Evolutionary conservation across 129 eudicot species (phyloP).

Genomic region (Lonicera japonica): DNA sequence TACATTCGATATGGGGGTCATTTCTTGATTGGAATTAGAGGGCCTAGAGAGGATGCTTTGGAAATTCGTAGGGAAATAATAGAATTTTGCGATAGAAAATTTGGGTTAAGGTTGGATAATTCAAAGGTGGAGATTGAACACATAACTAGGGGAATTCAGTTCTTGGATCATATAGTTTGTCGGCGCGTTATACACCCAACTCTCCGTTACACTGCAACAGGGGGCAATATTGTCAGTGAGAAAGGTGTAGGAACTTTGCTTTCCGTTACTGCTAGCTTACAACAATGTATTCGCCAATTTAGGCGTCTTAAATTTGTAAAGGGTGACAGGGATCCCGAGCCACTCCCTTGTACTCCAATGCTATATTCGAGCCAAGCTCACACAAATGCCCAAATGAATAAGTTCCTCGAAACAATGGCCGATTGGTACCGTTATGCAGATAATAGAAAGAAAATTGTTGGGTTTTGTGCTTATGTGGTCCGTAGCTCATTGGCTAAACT

Average conservation of each 20-base stretch:
- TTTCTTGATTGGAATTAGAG: conserved; percentile 79
- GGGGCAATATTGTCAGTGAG: conserved; percentile 82
- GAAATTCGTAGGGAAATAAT: conserved; percentile 52
- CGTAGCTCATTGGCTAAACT: conserved; percentile 82
- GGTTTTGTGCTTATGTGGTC: conserved; percentile 74
- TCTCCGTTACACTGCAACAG: conserved; percentile 74
- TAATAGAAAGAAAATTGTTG: conserved; percentile 81
- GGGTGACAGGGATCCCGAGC: conserved; percentile 95
- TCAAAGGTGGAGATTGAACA: conserved; percentile 76
- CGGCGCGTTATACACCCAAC: conserved; percentile 85
- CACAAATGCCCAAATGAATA: conserved; percentile 92
- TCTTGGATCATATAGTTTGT: conserved; percentile 79
- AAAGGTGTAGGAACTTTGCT: conserved; percentile 86
- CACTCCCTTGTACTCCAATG: conserved; percentile 92
- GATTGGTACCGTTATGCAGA: conserved; percentile 97
- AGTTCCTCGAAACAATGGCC: conserved; percentile 84
- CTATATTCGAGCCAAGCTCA: conserved; percentile 95
- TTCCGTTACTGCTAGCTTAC: conserved; percentile 86
- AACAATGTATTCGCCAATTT: conserved; percentile 74
- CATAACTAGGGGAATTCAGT: conserved; percentile 69
- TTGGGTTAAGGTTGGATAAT: conserved; percentile 52
- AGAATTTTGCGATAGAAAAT: conserved; percentile 63
- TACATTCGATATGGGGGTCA: conserved; percentile 87
- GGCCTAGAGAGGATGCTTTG: conserved; percentile 82
- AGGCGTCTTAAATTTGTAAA: conserved; percentile 62